Evolutionary conservation across 169 alveolate genomes (phyloP).

Genomic region (Babesia bigemina): DNA sequence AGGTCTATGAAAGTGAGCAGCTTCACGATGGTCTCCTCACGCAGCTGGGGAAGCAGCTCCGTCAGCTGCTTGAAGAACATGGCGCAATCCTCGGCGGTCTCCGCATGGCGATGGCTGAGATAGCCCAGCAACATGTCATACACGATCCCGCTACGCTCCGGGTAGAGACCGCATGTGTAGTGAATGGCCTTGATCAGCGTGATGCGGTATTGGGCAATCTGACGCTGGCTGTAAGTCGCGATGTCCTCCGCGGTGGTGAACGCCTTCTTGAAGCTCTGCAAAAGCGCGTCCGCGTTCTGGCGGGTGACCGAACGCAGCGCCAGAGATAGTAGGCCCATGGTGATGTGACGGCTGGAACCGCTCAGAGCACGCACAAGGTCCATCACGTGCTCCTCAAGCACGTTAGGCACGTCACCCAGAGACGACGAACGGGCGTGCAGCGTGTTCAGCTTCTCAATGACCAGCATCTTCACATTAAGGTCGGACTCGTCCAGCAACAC

Average conservation of each 20-base stretch:
- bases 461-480: constrained; percentile 87
- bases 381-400: constrained; percentile 84
- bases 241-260: constrained; percentile 58
- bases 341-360: constrained; percentile 80
- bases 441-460: constrained; percentile 61
- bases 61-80: constrained; percentile 59
- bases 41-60: constrained; percentile 49
- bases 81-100: constrained; percentile 73
- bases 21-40: constrained; percentile 56
- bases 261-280: constrained; percentile 67
- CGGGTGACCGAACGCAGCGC: constrained; percentile 66
- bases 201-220: constrained; percentile 60
- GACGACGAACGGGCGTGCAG: constrained; percentile 61
- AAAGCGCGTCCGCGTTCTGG: constrained; percentile 66
- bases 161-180: constrained; percentile 70
- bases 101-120: constrained; percentile 59
- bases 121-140: constrained; percentile 63
- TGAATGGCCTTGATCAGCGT: constrained; percentile 70
- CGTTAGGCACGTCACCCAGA: constrained; percentile 76
- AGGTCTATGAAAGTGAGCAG: constrained; percentile 46
- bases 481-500: constrained; percentile 89
- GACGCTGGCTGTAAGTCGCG: constrained; percentile 63
- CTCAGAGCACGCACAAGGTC: constrained; percentile 85
- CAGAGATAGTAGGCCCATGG: constrained; percentile 82
- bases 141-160: constrained; percentile 63